Evolutionary conservation across 2,329 filamentous ascomycete genomes (phyloP), one percentile per base, ranked within the genome.

Genomic region (Colletotrichum caudatum): DNA sequence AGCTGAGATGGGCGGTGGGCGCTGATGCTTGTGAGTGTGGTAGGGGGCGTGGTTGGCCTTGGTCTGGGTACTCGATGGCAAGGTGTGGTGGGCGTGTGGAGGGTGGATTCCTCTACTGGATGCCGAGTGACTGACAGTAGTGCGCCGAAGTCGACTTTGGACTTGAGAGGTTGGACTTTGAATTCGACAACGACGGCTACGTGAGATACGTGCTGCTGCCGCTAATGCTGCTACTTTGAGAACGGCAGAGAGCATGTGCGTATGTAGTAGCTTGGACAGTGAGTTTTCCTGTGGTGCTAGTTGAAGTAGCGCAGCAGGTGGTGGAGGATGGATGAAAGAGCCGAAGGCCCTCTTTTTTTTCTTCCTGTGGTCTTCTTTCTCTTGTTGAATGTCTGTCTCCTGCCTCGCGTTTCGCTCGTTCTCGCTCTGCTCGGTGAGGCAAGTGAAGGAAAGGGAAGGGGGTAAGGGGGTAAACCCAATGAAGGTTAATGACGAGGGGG

Each of bases 401-500:
- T 62, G 64, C n/a, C 23, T 46, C 41, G 57, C 46, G 26, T 33
- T 46, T 44, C 48, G 58, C 48, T 59, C 53, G 48, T 50, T 62
- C 57, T 69, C 44, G 53, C 60, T 68, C 66, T 50, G 46, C 53
- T 35, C 48, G 66, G 54, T 53, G 50, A 64, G 56, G 61, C 53
- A 69, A 51, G 51, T 56, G 35, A 65, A 37, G 44, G 54, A 72
- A 67, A 48, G 59, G 50, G 64, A 62, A 68, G 69, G 67, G 66
- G 71, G 66, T 69, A 73, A 63, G 73, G 65, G 66, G 73, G 69
- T 71, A 69, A 64, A 60, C 69, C 68, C 69, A 71, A 74, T 71
- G 71, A 74, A 74, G 71, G 73, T 62, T 64, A 73, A 73, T 74
- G 73, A 74, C 73, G 73, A 73, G 66, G 67, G 67, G 73, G 66